Evolutionary conservation across 1,284 basidiomycete species (phyloP).

Genomic region (Ceratobasidium sp.): DNA sequence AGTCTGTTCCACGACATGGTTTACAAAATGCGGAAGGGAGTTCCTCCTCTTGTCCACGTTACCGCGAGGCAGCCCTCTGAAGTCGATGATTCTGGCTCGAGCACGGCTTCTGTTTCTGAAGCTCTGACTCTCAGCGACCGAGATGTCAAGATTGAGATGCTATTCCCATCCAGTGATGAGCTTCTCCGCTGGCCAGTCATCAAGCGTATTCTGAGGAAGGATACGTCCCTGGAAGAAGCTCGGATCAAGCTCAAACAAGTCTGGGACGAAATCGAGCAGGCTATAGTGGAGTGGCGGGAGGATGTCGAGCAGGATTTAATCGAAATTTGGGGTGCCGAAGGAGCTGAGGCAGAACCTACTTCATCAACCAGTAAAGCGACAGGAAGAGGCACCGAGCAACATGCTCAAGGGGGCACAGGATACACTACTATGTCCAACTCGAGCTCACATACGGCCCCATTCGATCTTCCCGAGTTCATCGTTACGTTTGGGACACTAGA

Average conservation of each 20-base stretch:
- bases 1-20: background rate
- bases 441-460: background rate
- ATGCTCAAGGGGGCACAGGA: background rate
- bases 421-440: background rate
- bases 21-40: background rate
- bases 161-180: conserved; percentile 19
- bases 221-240: background rate
- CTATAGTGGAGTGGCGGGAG: conserved; percentile 2
- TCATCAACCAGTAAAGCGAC: background rate
- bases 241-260: background rate
- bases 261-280: conserved; percentile 1
- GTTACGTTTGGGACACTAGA: background rate
- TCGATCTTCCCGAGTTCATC: conserved; percentile 17
- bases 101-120: background rate
- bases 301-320: background rate
- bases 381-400: background rate
- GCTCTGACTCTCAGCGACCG: background rate
- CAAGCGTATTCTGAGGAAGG: conserved; percentile 7
- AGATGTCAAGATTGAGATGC: background rate
- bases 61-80: background rate
- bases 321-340: conserved; percentile 12
- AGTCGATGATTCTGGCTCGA: background rate
- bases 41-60: background rate
- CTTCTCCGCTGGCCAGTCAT: conserved; percentile 8
- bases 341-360: background rate